These are phyloP conservation scores for Pleurozium schreberi DNA, from an alignment of 225 moss, liverwort and hornwort genomes.

Conservation along the genomic window DNA sequence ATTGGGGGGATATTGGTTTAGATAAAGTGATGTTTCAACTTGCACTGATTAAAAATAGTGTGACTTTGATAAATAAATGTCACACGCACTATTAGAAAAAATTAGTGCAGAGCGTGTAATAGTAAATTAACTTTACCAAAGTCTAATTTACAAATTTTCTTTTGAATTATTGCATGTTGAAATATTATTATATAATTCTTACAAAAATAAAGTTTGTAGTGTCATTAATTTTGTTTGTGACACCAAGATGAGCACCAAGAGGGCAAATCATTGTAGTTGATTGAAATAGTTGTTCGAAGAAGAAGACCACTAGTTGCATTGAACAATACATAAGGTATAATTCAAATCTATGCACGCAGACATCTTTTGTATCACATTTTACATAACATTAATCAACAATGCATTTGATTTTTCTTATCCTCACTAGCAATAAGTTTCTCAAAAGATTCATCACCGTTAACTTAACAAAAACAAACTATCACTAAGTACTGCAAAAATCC, in stretches of 20 bases:
- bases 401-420: background rate
- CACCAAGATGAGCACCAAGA: background rate
- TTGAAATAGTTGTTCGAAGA: background rate
- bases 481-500: too few species aligned
- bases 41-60: too few species aligned
- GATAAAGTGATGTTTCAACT: too few species aligned
- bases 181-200: background rate
- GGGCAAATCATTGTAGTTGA: background rate
- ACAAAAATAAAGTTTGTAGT: background rate
- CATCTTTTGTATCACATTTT: background rate
- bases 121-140: too few species aligned
- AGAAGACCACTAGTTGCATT: background rate
- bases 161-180: background rate
- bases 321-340: background rate
- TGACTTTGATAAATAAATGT: background rate
- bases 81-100: background rate
- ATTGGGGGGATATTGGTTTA: too few species aligned
- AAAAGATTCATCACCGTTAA: background rate
- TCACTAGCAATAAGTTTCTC: background rate
- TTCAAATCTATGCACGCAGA: background rate
- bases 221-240: background rate
- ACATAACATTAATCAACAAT: background rate
- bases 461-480: background rate
- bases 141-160: background rate
- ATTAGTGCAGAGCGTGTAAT: rapidly evolving